Evolutionary conservation across 306 rosid genomes (phyloP), one percentile per base, ranked within the genome.

Genomic region (Ochetophila trinervis): DNA sequence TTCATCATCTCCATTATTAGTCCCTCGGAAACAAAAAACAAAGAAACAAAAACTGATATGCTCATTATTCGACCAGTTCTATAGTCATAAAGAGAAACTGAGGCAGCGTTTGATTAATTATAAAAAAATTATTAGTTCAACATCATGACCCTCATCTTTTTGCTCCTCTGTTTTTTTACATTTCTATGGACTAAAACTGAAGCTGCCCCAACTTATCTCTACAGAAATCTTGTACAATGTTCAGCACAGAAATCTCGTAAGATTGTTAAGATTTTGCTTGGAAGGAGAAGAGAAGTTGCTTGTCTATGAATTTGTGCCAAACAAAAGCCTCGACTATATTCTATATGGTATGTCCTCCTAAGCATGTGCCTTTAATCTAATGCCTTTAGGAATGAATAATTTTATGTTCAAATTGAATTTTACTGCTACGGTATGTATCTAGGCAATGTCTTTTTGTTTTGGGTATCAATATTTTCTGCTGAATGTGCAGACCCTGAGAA

Each of bases 271-370:
- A 69, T 86, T 83, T 53, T 83, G 91, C 48, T 71, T 83, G 69
- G 88, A 83, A 68, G 76, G 70, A 13, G 72, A 73, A 21, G 91
- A 88, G 13, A 85, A 81, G 63, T 62, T 88, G 4, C 89, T 88
- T 18, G 65, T 85, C 30, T 85, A 85, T 48, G 89, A 85, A 58
- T 80, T 61, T 6, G 73, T 87, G 24, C 65, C 79, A 51, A 85
- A 84, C 71, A 76, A 74, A 35, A 86, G 91, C 44, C 85, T 86
- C 1, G 83, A 86, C 63, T 49, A 56, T 66, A 68, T 83, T 66
- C 65, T 83, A 65, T 76, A 50, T 11, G 91, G 91, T 86, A 4
- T 57, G 34, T 5, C 3, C 35, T 2, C 23, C 27, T 4, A n/a
- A 23, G 1, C 45, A 54, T 67, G 22, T 55, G 23, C 37, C 45